A percentile compares a stretch with the other conserved stretches of the same genome.
These are phyloP conservation scores for Neocatenulostroma microsporum DNA, from an alignment of 2,329 filamentous ascomycete genomes.

Conservation along the genomic window DNA sequence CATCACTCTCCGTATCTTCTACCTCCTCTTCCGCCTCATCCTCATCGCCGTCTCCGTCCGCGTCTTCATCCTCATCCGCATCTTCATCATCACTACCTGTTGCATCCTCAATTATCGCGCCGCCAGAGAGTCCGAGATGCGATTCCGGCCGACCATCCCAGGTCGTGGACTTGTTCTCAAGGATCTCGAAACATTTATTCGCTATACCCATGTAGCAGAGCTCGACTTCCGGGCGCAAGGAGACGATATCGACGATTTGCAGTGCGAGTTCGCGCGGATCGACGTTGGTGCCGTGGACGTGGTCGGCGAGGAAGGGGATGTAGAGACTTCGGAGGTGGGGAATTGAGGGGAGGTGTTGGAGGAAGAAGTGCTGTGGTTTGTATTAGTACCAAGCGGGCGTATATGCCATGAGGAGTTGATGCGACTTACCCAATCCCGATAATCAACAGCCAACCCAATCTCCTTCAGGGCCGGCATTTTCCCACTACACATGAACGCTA, in stretches of 20 bases:
- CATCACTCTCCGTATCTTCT: conserved; percentile 35
- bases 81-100: conserved; percentile 43
- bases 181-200: conserved; percentile 74
- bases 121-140: conserved; percentile 40
- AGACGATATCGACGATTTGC: conserved; percentile 70
- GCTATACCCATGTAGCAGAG: conserved; percentile 70
- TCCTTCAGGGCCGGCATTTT: conserved; percentile 65
- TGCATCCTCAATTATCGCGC: conserved; percentile 37
- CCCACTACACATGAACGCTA: conserved; percentile 68
- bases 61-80: conserved; percentile 38
- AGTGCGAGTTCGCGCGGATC: conserved; percentile 64
- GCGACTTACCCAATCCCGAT: conserved; percentile 68
- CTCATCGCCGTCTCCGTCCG: conserved; percentile 41
- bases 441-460: conserved; percentile 63
- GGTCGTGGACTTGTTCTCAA: conserved; percentile 51
- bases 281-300: conserved; percentile 47
- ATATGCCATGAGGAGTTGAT: conserved; percentile 4
- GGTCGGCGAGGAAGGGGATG: conserved; percentile 59
- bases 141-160: conserved; percentile 42
- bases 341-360: conserved; percentile 64
- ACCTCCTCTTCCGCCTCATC: conserved; percentile 35
- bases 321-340: conserved; percentile 64
- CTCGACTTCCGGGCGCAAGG: conserved; percentile 65
- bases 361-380: conserved; percentile 59
- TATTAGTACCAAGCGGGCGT: neutral